Evolutionary conservation across 1,139 yeast genomes (phyloP).

Genomic region (Candida tropicalis): DNA sequence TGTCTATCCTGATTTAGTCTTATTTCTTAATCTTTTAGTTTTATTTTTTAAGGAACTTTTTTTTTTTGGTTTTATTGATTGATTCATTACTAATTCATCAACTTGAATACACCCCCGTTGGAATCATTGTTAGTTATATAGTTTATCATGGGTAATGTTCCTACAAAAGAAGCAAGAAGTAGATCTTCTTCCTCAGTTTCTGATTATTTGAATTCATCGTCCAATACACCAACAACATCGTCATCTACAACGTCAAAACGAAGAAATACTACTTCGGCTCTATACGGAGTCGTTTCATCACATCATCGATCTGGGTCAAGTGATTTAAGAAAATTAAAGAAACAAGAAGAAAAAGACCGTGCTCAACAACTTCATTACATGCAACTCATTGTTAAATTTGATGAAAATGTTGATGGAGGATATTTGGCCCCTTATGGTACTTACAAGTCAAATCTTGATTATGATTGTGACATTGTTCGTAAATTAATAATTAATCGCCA

Average conservation of each 20-base stretch:
- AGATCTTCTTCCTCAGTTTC: constrained; percentile 23
- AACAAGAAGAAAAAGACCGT: constrained; percentile 54
- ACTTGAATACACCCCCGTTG: no score
- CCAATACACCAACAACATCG: constrained; percentile 11
- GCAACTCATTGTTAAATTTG: constrained; percentile 57
- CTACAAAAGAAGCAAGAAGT: constrained; percentile 52
- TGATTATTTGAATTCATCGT: constrained; percentile 12
- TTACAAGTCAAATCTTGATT: constrained; percentile 75
- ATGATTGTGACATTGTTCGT: constrained; percentile 70
- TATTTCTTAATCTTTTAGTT: no score
- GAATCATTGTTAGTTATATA: background rate
- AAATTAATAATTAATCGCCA: constrained; percentile 59
- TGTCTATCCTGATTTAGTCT: background rate
- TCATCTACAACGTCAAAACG: constrained; percentile 20
- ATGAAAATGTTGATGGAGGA: constrained; percentile 77
- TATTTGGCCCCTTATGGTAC: constrained; percentile 87
- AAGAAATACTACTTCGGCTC: constrained; percentile 14
- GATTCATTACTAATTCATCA: background rate
- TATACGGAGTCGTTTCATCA: constrained; percentile 2
- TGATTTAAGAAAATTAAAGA: constrained; percentile 29
- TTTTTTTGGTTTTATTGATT: background rate
- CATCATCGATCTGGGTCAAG: constrained; percentile 17
- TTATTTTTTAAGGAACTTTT: no score
- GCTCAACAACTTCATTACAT: constrained; percentile 55
- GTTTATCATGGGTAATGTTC: constrained; percentile 58